A percentile compares a stretch with the other conserved stretches of the same genome.
These are phyloP conservation scores for Lactifluus subvellereus DNA, from an alignment of 768 basidiomycete species.

Conservation along the genomic window DNA sequence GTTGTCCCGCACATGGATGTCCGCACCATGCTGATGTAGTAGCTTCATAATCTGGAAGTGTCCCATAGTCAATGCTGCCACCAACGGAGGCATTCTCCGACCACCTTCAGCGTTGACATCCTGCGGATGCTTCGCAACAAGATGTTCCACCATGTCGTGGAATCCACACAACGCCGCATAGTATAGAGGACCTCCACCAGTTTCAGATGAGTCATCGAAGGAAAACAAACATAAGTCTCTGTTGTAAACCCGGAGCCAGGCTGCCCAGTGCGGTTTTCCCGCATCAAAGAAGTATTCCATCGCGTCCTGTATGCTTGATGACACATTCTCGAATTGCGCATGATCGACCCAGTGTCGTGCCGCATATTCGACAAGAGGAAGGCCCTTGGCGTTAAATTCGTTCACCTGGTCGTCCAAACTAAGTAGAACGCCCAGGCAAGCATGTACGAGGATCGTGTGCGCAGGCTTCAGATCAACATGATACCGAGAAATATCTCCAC, in stretches of 20 bases:
- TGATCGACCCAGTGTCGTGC: not conserved
- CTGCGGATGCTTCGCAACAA: not conserved
- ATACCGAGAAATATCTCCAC: not conserved
- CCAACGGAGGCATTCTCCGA: not conserved
- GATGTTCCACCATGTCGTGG: not conserved
- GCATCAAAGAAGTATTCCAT: conserved; percentile 1
- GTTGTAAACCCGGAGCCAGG: not conserved
- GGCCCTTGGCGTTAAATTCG: accelerated
- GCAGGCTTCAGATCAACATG: not conserved
- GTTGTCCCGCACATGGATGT: not conserved
- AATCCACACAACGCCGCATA: conserved; percentile 3
- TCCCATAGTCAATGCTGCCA: not conserved
- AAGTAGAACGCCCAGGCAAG: conserved; percentile 3
- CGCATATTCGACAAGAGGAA: not conserved
- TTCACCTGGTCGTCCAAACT: not conserved
- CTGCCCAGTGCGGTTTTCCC: not conserved
- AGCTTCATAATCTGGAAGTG: not conserved
- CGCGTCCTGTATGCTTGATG: not conserved
- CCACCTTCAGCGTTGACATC: not conserved
- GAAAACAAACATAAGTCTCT: no score
- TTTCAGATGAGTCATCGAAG: not conserved
- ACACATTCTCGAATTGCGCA: not conserved
- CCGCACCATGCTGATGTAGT: not conserved
- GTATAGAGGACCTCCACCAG: not conserved
- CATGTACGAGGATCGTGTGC: conserved; percentile 4